Evolutionary conservation across 345 rosid genomes (phyloP).

Genomic region (Eucalyptus pauciflora): DNA sequence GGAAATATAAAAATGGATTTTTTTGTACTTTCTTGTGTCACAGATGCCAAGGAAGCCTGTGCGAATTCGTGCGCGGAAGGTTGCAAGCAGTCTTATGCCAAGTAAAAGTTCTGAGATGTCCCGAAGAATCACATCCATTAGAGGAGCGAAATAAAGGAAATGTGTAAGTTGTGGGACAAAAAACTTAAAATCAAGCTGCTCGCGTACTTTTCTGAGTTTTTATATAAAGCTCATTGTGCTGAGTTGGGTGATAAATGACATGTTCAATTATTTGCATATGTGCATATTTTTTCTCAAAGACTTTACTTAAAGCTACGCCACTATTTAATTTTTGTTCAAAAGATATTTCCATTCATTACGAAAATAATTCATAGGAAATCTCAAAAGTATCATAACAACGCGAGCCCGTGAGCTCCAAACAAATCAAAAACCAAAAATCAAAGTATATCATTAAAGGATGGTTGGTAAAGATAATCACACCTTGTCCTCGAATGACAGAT

Average conservation of each 20-base stretch:
- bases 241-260: neutral
- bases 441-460: no score
- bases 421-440: no score
- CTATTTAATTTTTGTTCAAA: neutral
- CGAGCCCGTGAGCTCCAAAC: rapidly evolving
- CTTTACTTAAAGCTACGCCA: neutral
- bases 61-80: neutral
- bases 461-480: no score
- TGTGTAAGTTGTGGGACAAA: neutral
- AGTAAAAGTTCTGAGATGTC: neutral
- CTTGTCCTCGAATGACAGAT: rapidly evolving
- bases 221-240: neutral
- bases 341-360: no score
- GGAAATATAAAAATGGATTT: neutral
- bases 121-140: neutral
- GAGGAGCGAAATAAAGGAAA: neutral
- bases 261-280: neutral
- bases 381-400: no score
- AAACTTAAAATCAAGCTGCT: neutral
- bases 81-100: neutral
- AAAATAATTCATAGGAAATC: no score
- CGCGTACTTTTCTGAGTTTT: neutral
- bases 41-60: neutral
- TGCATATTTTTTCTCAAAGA: neutral
- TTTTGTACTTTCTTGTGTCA: neutral